These are phyloP conservation scores for Parietaria judaica DNA, from an alignment of 306 rosid genomes.

Conservation along the genomic window DNA sequence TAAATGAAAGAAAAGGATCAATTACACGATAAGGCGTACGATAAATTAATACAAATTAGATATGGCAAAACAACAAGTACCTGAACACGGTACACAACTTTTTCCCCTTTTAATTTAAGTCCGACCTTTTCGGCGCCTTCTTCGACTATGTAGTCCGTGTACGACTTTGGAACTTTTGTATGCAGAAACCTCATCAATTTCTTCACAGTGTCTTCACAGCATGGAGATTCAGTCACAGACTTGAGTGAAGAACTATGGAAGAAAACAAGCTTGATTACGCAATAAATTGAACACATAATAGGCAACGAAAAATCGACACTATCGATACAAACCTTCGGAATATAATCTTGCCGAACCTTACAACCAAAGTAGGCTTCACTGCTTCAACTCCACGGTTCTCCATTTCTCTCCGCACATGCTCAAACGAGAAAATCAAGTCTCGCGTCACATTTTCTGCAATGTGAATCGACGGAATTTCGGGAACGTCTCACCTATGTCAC, in stretches of 20 bases:
- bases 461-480: conserved; percentile 21
- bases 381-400: not conserved
- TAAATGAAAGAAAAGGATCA: not conserved
- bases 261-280: not conserved
- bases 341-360: not conserved
- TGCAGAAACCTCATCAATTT: conserved; percentile 23
- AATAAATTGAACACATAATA: not conserved
- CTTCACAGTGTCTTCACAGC: conserved; percentile 14
- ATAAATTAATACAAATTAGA: not conserved
- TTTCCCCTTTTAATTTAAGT: conserved; percentile 30
- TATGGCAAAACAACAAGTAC: conserved; percentile 14
- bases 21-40: not conserved
- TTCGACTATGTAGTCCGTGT: conserved; percentile 22
- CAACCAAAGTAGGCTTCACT: conserved; percentile 5
- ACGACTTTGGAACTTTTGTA: conserved; percentile 26
- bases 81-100: conserved; percentile 34
- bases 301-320: not conserved
- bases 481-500: conserved; percentile 8
- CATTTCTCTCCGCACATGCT: not conserved
- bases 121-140: conserved; percentile 23
- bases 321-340: conserved; percentile 1
- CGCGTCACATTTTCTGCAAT: conserved; percentile 11
- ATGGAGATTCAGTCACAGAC: conserved; percentile 1
- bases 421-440: conserved; percentile 1
- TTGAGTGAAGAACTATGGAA: conserved; percentile 7